These are phyloP conservation scores for Debaryomycetaceae sp. DNA, from an alignment of 1,139 yeast species.

Conservation along the genomic window DNA sequence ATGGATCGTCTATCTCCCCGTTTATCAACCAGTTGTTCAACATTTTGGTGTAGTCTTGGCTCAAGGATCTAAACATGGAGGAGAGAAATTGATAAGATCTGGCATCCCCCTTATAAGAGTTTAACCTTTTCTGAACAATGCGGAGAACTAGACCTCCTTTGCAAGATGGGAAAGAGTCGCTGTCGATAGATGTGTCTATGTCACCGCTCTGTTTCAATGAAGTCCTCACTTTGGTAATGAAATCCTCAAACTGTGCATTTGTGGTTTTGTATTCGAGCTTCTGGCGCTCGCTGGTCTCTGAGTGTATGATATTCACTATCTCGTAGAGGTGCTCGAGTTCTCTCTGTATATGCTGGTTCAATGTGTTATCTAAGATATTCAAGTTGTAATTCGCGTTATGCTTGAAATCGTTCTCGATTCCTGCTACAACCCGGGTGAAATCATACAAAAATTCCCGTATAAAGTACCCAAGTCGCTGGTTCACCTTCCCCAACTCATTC, in stretches of 20 bases:
- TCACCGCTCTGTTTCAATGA: conserved; percentile 41
- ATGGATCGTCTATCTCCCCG: conserved; percentile 77
- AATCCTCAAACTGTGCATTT: conserved; percentile 31
- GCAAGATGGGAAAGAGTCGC: conserved; percentile 51
- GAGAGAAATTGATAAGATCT: conserved; percentile 51
- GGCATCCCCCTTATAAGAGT: conserved; percentile 64
- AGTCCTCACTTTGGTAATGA: conserved; percentile 38
- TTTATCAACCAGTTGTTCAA: conserved; percentile 73
- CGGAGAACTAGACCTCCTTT: conserved; percentile 69
- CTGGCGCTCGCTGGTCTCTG: conserved; percentile 27
- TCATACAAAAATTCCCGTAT: conserved; percentile 47
- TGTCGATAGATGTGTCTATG: conserved; percentile 49
- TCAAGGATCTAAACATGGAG: conserved; percentile 54
- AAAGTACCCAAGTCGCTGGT: conserved; percentile 69
- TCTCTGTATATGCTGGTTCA: conserved; percentile 29
- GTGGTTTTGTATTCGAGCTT: conserved; percentile 11
- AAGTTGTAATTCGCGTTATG: conserved; percentile 37
- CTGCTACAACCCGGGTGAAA: conserved; percentile 48
- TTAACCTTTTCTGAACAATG: conserved; percentile 57
- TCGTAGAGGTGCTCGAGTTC: conserved; percentile 56
- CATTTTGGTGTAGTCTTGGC: conserved; percentile 64
- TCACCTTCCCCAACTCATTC: conserved; percentile 61
- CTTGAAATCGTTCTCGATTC: conserved; percentile 53
- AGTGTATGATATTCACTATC: conserved; percentile 45
- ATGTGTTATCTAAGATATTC: conserved; percentile 29